Base-by-base conservation (phyloP, 495 filamentous ascomycete species). In the Mytilinidion resinicola region DNA sequence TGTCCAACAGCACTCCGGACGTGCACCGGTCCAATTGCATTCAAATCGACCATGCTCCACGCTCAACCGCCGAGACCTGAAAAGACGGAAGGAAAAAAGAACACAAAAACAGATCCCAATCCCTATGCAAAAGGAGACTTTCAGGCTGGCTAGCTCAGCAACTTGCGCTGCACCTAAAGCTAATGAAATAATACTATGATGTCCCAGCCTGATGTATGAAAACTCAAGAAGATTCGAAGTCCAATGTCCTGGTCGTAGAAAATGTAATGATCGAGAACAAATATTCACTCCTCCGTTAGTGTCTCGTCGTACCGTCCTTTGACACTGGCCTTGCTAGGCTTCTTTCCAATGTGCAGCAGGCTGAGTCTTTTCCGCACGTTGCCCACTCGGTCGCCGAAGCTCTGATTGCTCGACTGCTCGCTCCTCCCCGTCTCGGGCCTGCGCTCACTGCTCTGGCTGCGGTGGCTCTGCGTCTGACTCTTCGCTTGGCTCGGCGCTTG, bases 281-380 rank as follows among this genome's bases (percentile, higher is more conserved):
- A 11, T 14, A 3, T 43, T 63, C 53, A 64, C 64, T 70, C 66
- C 55, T 70, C 64, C 44, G 48, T 55, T 41, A 69, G 53, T 51
- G 54, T 61, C 52, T 67, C 67, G 46, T 63, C 69, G 38, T 53
- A 20, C 8, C 57, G 37, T 14, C 59, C 48, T 43, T 58, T 62
- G 14, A 67, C 67, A 57, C 62, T 69, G 15, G 15, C 61, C 68
- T 79, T 83, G 65, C 82, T 85, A 30, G 69, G 73, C 75, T 88
- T 87, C 71, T 82, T 83, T 39, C 83, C 82, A 58, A 89, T 67
- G 55, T 82, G 82, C 61, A 92, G 61, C 48, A 85, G 66, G 62
- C 86, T 90, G 51, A 91, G 71, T 64, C 88, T 70, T 71, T 86
- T 90, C 72, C 81, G 81, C 53, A 90, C 78, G 57, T 81, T 85